Conservation (phyloP, 73 alveolate species). For the Paramecium sonneborni region DNA sequence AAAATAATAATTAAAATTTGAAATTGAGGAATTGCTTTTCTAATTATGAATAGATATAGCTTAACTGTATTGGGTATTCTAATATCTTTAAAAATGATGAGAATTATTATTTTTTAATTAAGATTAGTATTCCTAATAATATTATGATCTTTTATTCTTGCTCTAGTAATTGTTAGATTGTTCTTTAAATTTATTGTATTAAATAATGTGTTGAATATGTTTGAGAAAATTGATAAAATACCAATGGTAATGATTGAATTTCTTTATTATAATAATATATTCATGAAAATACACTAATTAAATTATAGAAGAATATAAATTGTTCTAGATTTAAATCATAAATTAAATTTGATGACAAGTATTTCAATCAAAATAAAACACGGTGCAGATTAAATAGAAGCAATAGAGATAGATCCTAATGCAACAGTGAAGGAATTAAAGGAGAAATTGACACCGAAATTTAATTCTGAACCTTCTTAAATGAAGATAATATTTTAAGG, state of each 20-base stretch:
- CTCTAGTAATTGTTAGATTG: neutral
- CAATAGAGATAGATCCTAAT: conserved; percentile 14
- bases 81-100: neutral
- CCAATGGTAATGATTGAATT: neutral
- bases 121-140: neutral
- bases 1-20: conserved; percentile 9
- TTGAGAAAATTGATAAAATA: neutral
- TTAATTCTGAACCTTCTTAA: neutral
- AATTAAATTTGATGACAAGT: conserved; percentile 9
- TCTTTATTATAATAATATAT: neutral
- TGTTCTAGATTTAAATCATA: conserved; percentile 1
- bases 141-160: neutral
- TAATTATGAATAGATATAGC: neutral
- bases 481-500: conserved; percentile 51
- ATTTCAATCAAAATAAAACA: conserved; percentile 50
- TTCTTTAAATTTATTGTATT: neutral
- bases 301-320: neutral
- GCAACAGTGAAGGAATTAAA: conserved; percentile 29
- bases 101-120: neutral
- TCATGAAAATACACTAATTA: neutral
- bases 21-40: neutral
- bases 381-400: neutral
- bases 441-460: neutral
- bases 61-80: neutral
- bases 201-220: neutral